phyloP scores from a whole-genome alignment of 2,329 filamentous ascomycete species.

The Trichoderma sp. region DNA sequence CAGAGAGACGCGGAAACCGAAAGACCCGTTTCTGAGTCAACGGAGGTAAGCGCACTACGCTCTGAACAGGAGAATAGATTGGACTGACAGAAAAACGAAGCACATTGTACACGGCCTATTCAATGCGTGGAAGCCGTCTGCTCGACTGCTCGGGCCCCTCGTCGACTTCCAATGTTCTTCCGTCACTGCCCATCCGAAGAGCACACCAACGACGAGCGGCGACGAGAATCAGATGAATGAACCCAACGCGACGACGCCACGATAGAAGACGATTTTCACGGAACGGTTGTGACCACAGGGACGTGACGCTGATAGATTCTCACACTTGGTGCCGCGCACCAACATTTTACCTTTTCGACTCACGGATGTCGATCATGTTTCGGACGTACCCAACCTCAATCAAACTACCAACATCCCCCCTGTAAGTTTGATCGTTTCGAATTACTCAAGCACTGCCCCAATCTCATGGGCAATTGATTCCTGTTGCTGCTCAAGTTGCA shows the following conservation, averaged over 20 bases:
- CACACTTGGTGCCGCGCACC: neutral
- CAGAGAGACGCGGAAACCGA: too few species aligned
- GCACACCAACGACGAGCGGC: neutral
- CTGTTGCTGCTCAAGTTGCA: rapidly evolving
- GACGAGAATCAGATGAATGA: neutral
- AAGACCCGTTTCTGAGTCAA: too few species aligned
- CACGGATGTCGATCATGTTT: too few species aligned
- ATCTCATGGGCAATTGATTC: too few species aligned
- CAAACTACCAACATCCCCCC: too few species aligned
- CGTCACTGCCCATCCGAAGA: neutral
- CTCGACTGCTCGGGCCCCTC: neutral
- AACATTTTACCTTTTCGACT: neutral
- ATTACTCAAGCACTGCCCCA: too few species aligned
- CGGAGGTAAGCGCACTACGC: neutral
- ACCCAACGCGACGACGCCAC: neutral
- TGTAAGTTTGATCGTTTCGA: too few species aligned
- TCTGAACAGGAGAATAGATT: neutral
- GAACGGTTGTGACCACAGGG: neutral
- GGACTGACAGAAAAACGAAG: neutral
- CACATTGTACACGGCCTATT: neutral
- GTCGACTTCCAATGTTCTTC: too few species aligned
- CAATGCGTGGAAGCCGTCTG: neutral
- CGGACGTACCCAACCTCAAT: too few species aligned
- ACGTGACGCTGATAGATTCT: neutral
- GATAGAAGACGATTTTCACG: neutral